These are phyloP conservation scores for Colletotrichum sp. DNA, from an alignment of 2,329 filamentous ascomycete species.

Conservation along the genomic window DNA sequence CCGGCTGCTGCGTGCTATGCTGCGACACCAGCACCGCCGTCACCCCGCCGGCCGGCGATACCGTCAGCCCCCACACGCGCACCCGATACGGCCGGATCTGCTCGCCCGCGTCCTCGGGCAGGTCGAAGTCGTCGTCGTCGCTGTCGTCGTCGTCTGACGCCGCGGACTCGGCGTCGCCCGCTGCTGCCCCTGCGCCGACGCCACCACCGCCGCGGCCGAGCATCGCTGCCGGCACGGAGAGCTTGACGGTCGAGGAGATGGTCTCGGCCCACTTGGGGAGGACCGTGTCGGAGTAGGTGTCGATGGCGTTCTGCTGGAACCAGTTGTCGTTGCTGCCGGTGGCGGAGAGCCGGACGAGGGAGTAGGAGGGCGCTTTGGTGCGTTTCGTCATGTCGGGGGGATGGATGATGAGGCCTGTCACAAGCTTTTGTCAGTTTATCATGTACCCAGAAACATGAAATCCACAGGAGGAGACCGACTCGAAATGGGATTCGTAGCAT, in stretches of 20 bases:
- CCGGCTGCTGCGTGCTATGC: slow-evolving; percentile 52
- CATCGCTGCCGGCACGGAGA: slow-evolving; percentile 48
- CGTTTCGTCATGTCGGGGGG: slow-evolving; percentile 33
- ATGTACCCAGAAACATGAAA: neutral
- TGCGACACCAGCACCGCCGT: slow-evolving; percentile 54
- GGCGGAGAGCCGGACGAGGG: slow-evolving; percentile 56
- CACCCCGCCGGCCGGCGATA: slow-evolving; percentile 56
- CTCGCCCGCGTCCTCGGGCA: slow-evolving; percentile 35
- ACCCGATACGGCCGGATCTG: slow-evolving; percentile 54
- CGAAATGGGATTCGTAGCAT: slow-evolving; percentile 49
- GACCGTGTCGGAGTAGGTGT: slow-evolving; percentile 20
- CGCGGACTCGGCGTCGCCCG: slow-evolving; percentile 23
- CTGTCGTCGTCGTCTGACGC: slow-evolving; percentile 22
- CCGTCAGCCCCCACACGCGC: slow-evolving; percentile 57
- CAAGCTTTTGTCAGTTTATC: slow-evolving; percentile 15
- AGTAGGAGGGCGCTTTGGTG: slow-evolving; percentile 48
- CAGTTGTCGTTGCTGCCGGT: slow-evolving; percentile 55
- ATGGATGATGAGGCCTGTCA: slow-evolving; percentile 52
- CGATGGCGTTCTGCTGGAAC: slow-evolving; percentile 55
- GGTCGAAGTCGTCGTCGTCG: slow-evolving; percentile 32
- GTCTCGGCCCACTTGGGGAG: slow-evolving; percentile 49
- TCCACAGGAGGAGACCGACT: slow-evolving; percentile 33
- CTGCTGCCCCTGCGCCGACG: slow-evolving; percentile 29
- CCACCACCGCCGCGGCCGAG: slow-evolving; percentile 42
- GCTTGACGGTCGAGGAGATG: slow-evolving; percentile 47